Conservation (phyloP, 441 rosid species). For the Capsella rubella region DNA sequence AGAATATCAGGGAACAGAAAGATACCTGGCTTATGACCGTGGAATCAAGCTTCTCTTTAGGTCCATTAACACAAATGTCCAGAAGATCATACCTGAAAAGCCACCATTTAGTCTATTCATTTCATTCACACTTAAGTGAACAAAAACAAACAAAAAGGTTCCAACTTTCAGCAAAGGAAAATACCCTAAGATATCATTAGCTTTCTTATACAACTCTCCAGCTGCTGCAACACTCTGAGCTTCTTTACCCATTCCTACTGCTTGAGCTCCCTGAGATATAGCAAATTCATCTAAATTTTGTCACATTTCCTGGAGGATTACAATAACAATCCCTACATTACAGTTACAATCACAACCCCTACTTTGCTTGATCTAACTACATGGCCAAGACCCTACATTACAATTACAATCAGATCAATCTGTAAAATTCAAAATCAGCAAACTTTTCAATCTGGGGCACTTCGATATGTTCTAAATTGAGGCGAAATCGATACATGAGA, state of each 20-base stretch:
- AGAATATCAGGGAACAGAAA: slow-evolving; percentile 3
- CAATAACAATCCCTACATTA: no score
- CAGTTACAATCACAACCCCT: no score
- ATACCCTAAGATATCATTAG: slow-evolving; percentile 85
- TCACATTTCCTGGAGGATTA: background rate
- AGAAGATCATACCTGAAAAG: slow-evolving; percentile 82
- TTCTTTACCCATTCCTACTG: slow-evolving; percentile 95
- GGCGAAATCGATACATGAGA: background rate
- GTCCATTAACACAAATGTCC: slow-evolving; percentile 85
- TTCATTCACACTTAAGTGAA: slow-evolving; percentile 22
- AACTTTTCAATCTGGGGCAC: background rate
- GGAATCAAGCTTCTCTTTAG: slow-evolving; percentile 94
- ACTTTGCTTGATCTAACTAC: no score
- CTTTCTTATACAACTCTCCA: slow-evolving; percentile 76
- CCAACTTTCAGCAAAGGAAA: background rate
- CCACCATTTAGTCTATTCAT: slow-evolving; percentile 30
- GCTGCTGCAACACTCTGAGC: slow-evolving; percentile 83
- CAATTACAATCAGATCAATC: slow-evolving; percentile 1
- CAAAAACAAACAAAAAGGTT: slow-evolving; percentile 10
- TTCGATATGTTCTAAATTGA: background rate
- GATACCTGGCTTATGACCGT: slow-evolving; percentile 96
- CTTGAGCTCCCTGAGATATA: slow-evolving; percentile 84
- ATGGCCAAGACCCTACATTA: background rate
- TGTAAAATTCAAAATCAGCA: background rate
- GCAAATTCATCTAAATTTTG: background rate